phyloP scores from a whole-genome alignment of 331 rosid species.

The Quercus lobata region DNA sequence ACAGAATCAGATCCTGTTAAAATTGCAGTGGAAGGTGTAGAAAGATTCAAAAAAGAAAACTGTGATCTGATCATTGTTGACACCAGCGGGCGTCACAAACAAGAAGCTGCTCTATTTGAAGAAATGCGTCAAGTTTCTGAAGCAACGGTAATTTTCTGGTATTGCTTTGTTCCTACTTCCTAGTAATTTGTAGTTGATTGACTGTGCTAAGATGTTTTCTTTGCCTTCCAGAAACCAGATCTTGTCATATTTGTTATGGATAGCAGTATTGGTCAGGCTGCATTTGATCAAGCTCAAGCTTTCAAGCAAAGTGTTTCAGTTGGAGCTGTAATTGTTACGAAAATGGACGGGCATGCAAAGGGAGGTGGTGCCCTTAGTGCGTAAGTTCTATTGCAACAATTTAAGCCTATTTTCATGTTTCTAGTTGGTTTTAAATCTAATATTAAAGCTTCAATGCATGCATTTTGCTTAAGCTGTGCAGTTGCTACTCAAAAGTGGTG shows the following conservation, averaged over 20 bases:
- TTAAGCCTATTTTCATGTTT: background rate
- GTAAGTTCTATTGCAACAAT: slow-evolving; percentile 39
- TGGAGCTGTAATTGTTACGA: slow-evolving; percentile 80
- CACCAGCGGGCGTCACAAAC: slow-evolving; percentile 66
- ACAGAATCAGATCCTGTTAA: slow-evolving; percentile 61
- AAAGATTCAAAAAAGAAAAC: slow-evolving; percentile 78
- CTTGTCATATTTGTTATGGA: slow-evolving; percentile 91
- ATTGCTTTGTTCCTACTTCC: background rate
- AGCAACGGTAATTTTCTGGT: slow-evolving; percentile 65
- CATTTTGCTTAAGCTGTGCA: background rate
- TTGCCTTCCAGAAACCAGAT: slow-evolving; percentile 67
- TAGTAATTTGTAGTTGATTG: background rate
- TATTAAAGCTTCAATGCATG: background rate
- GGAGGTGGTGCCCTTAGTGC: slow-evolving; percentile 93
- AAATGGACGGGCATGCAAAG: slow-evolving; percentile 92
- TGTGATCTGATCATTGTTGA: slow-evolving; percentile 78
- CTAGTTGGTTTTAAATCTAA: background rate
- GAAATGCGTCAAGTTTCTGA: slow-evolving; percentile 96
- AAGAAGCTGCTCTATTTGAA: slow-evolving; percentile 87
- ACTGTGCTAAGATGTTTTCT: slow-evolving; percentile 13
- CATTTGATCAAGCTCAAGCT: slow-evolving; percentile 85
- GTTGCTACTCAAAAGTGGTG: background rate
- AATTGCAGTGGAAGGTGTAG: slow-evolving; percentile 90
- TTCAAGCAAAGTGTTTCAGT: slow-evolving; percentile 75
- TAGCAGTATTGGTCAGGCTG: slow-evolving; percentile 89